Conservation (phyloP, 192 early-diverging fungal genomes). For the Backusella macrospora region DNA sequence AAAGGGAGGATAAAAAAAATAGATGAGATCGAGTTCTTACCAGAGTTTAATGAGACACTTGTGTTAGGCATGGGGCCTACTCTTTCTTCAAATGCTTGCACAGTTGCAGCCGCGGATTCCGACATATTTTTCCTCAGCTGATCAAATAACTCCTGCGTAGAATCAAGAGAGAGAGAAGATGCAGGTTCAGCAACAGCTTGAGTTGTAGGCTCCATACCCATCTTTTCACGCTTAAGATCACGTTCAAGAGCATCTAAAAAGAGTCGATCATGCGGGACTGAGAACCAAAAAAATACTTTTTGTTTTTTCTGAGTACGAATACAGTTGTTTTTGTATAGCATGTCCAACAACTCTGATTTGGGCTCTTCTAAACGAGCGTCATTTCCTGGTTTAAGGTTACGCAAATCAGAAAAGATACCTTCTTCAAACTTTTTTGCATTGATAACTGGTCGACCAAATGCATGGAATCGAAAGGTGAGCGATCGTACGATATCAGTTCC, state of each 20-base stretch:
- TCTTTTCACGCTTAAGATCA: constrained; percentile 92
- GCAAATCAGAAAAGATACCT: constrained; percentile 93
- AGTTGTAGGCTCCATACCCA: constrained; percentile 84
- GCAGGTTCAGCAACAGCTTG: constrained; percentile 69
- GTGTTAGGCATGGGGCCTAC: constrained; percentile 15
- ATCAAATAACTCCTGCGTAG: constrained; percentile 59
- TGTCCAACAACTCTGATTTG: constrained; percentile 90
- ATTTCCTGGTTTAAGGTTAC: constrained; percentile 94
- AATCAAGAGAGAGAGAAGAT: constrained; percentile 63
- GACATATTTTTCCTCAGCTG: constrained; percentile 49
- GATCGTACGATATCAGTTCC: constrained; percentile 95
- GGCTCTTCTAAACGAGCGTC: constrained; percentile 93
- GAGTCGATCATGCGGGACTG: constrained; percentile 91
- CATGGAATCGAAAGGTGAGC: constrained; percentile 89
- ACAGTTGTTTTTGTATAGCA: constrained; percentile 94
- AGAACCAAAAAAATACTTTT: constrained; percentile 99
- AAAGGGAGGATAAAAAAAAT: not conserved
- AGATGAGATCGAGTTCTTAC: not conserved
- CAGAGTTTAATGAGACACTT: constrained; percentile 17
- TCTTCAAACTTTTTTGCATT: constrained; percentile 98
- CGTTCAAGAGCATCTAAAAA: constrained; percentile 96
- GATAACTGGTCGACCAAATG: constrained; percentile 82
- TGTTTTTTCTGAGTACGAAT: constrained; percentile 99
- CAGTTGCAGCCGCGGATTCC: constrained; percentile 33
- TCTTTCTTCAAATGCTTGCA: constrained; percentile 30